These are phyloP conservation scores for Lasiodiplodia gonubiensis DNA, from an alignment of 2,329 filamentous ascomycete species.

Conservation along the genomic window DNA sequence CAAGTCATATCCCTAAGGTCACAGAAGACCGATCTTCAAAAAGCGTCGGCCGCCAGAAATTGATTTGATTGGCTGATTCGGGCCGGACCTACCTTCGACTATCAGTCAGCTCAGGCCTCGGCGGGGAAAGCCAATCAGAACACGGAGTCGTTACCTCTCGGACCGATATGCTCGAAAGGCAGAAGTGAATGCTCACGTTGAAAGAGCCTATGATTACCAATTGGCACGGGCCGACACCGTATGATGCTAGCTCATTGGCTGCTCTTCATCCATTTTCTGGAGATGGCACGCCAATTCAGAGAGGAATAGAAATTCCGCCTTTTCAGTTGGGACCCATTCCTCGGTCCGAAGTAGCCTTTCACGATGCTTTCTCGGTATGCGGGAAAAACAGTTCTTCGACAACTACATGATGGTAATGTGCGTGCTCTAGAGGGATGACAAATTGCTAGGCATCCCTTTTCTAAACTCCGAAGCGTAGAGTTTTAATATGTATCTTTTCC, in stretches of 20 bases:
- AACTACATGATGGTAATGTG: not conserved
- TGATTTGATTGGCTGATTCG: conserved; percentile 1
- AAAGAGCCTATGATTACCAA: not conserved
- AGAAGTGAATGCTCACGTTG: not conserved
- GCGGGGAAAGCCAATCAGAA: not conserved
- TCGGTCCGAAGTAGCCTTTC: not conserved
- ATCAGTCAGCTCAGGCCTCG: not conserved
- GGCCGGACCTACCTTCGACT: not conserved
- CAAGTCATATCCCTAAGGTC: not conserved
- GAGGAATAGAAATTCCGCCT: not conserved
- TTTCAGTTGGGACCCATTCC: not conserved
- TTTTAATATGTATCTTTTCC: not conserved
- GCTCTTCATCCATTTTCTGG: not conserved
- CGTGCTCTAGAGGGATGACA: not conserved
- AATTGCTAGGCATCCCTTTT: not conserved
- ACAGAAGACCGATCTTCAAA: not conserved
- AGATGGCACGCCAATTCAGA: not conserved
- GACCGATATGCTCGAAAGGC: not conserved
- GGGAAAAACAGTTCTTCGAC: not conserved
- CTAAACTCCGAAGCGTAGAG: not conserved
- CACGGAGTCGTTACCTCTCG: not conserved
- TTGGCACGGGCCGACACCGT: not conserved
- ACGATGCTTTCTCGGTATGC: not conserved
- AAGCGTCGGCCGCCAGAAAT: not conserved
- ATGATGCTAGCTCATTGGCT: not conserved